A percentile compares a stretch with the other conserved stretches of the same genome.
Evolutionary conservation across 2,329 filamentous ascomycete genomes (phyloP).

Genomic region (Aspergillus sp.): DNA sequence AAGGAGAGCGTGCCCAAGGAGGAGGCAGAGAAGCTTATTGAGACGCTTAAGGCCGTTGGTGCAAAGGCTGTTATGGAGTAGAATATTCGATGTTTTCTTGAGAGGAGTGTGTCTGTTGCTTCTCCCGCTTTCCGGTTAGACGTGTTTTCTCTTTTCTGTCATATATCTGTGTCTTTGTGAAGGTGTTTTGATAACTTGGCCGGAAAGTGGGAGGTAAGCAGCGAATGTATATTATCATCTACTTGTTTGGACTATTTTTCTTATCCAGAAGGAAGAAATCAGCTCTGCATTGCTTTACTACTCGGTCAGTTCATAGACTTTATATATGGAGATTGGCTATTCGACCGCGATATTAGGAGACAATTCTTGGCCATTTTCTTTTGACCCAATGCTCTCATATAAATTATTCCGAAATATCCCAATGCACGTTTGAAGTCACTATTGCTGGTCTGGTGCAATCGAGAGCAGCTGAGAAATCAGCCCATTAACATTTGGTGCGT

Average conservation of each 20-base stretch:
- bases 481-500: not conserved
- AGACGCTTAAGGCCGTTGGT: conserved; percentile 88
- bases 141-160: conserved; percentile 23
- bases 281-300: not conserved
- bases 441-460: not conserved
- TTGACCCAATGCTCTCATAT: not conserved
- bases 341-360: not conserved
- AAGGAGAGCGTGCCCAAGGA: conserved; percentile 99
- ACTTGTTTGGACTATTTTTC: conserved; percentile 22
- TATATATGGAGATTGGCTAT: not conserved
- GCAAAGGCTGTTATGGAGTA: conserved; percentile 91
- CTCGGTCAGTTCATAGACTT: not conserved
- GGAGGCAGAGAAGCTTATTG: conserved; percentile 97
- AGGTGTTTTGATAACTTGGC: conserved; percentile 20
- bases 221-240: conserved; percentile 41
- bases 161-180: conserved; percentile 20
- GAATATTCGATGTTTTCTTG: conserved; percentile 22
- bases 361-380: not conserved
- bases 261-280: conserved; percentile 15
- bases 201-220: conserved; percentile 27
- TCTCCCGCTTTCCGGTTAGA: conserved; percentile 13
- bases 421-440: not conserved
- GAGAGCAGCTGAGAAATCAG: not conserved
- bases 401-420: not conserved
- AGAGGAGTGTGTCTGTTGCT: conserved; percentile 19